A percentile compares a stretch with the other conserved stretches of the same genome.
Conservation (phyloP, 1,139 yeast species). For the Debaryomyces subglobosus region DNA sequence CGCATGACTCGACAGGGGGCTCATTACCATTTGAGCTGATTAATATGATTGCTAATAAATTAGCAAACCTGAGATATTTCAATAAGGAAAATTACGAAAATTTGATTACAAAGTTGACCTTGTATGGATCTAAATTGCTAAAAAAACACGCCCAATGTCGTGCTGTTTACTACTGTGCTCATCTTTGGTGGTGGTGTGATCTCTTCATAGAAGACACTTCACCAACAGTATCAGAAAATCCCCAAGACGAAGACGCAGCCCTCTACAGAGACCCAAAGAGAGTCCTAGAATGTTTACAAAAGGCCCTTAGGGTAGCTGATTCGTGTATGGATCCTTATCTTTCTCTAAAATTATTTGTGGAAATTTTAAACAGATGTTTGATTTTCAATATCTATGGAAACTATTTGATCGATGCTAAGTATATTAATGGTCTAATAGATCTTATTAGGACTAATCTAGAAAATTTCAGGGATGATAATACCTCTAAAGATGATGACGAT, state of each 20-base stretch:
- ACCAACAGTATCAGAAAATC: conserved; percentile 19
- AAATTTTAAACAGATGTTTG: conserved; percentile 81
- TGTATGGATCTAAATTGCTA: conserved; percentile 84
- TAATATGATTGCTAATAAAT: conserved; percentile 58
- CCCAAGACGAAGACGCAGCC: conserved; percentile 14
- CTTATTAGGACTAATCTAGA: conserved; percentile 77
- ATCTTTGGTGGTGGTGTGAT: conserved; percentile 92
- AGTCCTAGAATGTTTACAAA: conserved; percentile 52
- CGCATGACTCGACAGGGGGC: conserved; percentile 44
- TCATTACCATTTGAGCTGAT: conserved; percentile 45
- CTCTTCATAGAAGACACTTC: conserved; percentile 28
- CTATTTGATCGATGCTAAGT: conserved; percentile 66
- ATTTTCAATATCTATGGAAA: conserved; percentile 87
- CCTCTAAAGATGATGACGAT: conserved; percentile 31
- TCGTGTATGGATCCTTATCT: conserved; percentile 86
- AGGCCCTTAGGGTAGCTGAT: conserved; percentile 87
- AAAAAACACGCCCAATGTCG: conserved; percentile 95
- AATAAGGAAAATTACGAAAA: conserved; percentile 70
- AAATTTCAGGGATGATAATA: conserved; percentile 42
- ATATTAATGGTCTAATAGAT: conserved; percentile 85
- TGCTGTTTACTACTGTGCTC: conserved; percentile 84
- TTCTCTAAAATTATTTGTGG: conserved; percentile 82
- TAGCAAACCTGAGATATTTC: conserved; percentile 62
- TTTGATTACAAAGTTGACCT: conserved; percentile 79
- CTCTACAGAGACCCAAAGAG: conserved; percentile 44